Base-by-base conservation (phyloP, 192 early-diverging fungal genomes). In the Backusella sp. region DNA sequence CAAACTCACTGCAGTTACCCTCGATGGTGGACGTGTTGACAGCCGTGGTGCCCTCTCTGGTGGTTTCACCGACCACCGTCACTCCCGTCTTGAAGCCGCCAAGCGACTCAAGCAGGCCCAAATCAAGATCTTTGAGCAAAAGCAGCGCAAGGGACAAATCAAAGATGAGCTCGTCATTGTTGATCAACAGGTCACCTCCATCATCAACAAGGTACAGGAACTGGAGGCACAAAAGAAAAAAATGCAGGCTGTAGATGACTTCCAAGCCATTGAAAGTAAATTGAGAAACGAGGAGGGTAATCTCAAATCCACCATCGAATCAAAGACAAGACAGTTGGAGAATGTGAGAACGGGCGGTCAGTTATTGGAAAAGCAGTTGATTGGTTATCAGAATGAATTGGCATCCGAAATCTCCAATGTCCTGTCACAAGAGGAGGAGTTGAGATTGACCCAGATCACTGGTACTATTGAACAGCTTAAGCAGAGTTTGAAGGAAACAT, bases 31-130 rank as follows among this genome's bases (percentile, higher is more conserved):
- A 79, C 92, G 94, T 44, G 94, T 96, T 6, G 98, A 97, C 73
- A 86, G 93, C 21, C 95, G 96, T 72, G 98, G 98, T 30, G 95
- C 95, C 17, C 86, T 99, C 30, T 93, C 92, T 42, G 98, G 98
- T 77, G 98, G 98, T 34, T 98, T 88, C 81, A 86, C 87, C 66
- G 95, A 94, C 79, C 86, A 84, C 30, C 85, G 89, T 23, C 83
- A 87, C 28, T 92, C 95, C 21, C 88, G 95, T 23, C 82, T 99
- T 12, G 91, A 92, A 66, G 89, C 92, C 2, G 90, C 92, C 42
- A 88, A 89, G 69, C 82, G 83, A 28, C 80, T 95, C 62, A 88
- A 88, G 70, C 77, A 72, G 7, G 84, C 76, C 41, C 82, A 86
- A 28, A 70, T 74, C 7, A 85, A 87, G 19, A 76, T 88, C 19